A percentile compares a stretch with the other conserved stretches of the same genome.
Conservation (phyloP, 139 green algal species). For the Auxenochlorella pyrenoidosa region DNA sequence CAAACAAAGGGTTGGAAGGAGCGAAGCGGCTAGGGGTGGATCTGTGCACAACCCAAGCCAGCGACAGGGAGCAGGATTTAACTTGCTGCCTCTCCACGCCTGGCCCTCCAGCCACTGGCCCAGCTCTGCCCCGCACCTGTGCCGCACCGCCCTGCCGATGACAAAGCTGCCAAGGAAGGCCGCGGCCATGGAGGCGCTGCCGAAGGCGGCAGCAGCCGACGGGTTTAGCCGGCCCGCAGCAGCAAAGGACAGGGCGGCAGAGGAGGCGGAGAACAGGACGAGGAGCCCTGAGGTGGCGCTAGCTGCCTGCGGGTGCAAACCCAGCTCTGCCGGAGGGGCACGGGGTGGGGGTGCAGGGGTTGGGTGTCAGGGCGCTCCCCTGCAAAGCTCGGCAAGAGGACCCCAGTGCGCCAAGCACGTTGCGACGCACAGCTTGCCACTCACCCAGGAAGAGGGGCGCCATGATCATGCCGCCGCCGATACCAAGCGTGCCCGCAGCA, state of each 20-base stretch:
- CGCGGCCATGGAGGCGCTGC: not conserved
- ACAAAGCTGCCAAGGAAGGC: slow-evolving; percentile 14
- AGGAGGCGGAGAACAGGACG: slow-evolving; percentile 56
- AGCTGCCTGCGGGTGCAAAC: slow-evolving; percentile 42
- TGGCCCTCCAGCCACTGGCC: too few species aligned
- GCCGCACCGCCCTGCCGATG: slow-evolving; percentile 2
- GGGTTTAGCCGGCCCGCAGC: slow-evolving; percentile 42
- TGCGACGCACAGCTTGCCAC: too few species aligned
- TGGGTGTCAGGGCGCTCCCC: not conserved
- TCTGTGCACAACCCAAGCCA: too few species aligned
- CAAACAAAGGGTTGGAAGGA: too few species aligned
- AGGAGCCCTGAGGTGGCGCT: slow-evolving; percentile 57
- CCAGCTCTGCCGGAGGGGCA: slow-evolving; percentile 13
- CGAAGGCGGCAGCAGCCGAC: slow-evolving; percentile 35
- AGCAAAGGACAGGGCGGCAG: slow-evolving; percentile 50
- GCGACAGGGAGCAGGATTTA: too few species aligned
- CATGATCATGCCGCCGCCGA: slow-evolving; percentile 51
- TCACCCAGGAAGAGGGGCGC: not conserved
- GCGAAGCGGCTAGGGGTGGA: too few species aligned
- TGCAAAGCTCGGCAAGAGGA: too few species aligned
- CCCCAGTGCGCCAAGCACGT: too few species aligned
- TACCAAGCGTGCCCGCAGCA: slow-evolving; percentile 37
- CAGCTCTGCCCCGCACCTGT: too few species aligned
- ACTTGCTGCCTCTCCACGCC: too few species aligned
- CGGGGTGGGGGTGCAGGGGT: not conserved